These are phyloP conservation scores for Periconia sp. DNA, from an alignment of 2,329 filamentous ascomycete genomes.

Conservation along the genomic window DNA sequence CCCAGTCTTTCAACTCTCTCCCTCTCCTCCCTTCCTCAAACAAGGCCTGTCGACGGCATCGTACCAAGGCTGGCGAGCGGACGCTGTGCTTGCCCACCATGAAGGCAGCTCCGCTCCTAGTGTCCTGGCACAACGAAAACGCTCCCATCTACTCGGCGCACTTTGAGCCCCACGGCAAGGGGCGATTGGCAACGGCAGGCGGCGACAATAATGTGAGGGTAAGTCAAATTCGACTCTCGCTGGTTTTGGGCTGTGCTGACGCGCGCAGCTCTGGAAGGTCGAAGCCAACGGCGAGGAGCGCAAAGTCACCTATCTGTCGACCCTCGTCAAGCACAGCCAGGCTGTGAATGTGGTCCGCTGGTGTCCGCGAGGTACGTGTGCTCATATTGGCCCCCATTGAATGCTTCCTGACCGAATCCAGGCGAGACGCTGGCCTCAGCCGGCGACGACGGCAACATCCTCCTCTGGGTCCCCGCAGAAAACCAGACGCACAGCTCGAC, in stretches of 20 bases:
- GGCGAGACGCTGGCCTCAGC: conserved; percentile 93
- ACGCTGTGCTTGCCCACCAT: conserved; percentile 60
- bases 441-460: conserved; percentile 95
- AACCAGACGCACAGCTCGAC: conserved; percentile 69
- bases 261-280: conserved; percentile 82
- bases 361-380: conserved; percentile 81
- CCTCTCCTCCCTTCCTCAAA: background rate
- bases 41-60: conserved; percentile 5
- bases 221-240: conserved; percentile 46
- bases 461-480: conserved; percentile 93
- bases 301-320: conserved; percentile 90
- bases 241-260: conserved; percentile 42
- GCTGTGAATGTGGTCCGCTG: conserved; percentile 98
- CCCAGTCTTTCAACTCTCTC: background rate
- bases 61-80: conserved; percentile 32
- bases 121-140: conserved; percentile 99
- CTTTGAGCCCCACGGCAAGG: conserved; percentile 91
- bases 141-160: conserved; percentile 96
- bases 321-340: conserved; percentile 91
- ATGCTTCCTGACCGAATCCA: conserved; percentile 48
- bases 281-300: conserved; percentile 84
- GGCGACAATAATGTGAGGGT: conserved; percentile 97
- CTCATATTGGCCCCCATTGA: conserved; percentile 1
- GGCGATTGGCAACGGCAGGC: conserved; percentile 88
- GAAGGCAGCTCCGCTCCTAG: conserved; percentile 95